Percentiles rank a stretch among this genome's conserved stretches.
Conservation (phyloP, 2,329 filamentous ascomycete genomes). For the Aspergillus flavus region DNA sequence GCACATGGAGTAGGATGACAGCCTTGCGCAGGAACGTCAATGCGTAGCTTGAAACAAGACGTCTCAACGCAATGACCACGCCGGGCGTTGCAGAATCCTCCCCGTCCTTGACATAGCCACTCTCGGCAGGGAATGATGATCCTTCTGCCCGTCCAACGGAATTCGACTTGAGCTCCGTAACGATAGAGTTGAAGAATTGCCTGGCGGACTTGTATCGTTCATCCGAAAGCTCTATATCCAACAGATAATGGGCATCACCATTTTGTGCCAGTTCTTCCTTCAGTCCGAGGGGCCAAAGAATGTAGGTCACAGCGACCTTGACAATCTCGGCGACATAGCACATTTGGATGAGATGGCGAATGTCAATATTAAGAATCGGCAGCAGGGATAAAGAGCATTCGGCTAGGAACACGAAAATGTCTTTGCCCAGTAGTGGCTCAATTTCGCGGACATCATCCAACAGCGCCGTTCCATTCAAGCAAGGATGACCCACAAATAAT, state of each 20-base stretch:
- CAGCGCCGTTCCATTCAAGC: constrained; percentile 35
- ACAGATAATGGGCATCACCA: constrained; percentile 29
- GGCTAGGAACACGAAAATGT: constrained; percentile 66
- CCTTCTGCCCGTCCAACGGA: constrained; percentile 38
- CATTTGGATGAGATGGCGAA: constrained; percentile 77
- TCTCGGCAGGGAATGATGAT: constrained; percentile 39
- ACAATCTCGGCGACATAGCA: constrained; percentile 92
- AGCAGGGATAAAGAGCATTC: constrained; percentile 74
- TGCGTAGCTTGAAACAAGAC: constrained; percentile 73
- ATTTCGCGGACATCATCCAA: constrained; percentile 41
- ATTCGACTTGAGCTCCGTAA: constrained; percentile 39
- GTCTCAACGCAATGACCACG: constrained; percentile 37
- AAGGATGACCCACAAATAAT: constrained; percentile 66
- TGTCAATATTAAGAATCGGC: constrained; percentile 69
- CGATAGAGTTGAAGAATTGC: constrained; percentile 43
- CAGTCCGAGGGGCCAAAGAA: constrained; percentile 41
- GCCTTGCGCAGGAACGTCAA: constrained; percentile 87
- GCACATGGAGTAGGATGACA: constrained; percentile 80
- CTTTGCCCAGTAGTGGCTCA: constrained; percentile 41
- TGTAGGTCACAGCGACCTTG: constrained; percentile 69
- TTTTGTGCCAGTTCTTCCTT: constrained; percentile 37
- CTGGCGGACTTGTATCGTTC: constrained; percentile 32
- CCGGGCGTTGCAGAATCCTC: constrained; percentile 36
- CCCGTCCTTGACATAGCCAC: constrained; percentile 42
- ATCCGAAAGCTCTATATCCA: constrained; percentile 31